Evolutionary conservation across 1,284 basidiomycete genomes (phyloP), one percentile per base, ranked within the genome.

Genomic region (Singerocomus inundabilis): DNA sequence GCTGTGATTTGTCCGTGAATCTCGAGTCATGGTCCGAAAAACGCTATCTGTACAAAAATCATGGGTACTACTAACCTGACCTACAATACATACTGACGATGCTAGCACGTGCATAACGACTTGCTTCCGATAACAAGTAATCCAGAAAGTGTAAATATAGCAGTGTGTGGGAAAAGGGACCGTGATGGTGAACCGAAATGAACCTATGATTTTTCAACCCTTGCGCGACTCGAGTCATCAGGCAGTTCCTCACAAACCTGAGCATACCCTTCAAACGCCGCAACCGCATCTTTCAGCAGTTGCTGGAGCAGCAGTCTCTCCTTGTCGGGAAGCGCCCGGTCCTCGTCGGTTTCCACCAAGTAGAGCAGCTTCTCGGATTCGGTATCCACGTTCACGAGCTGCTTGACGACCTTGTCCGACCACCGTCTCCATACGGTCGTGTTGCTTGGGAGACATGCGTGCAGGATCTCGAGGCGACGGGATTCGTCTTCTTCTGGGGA

Each of bases 371-470:
- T 15, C 16, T 34, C 3, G 7, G 44, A n/a, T 5, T 18, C 1
- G 13, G 35, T 25, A 10, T 49, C 37, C 3, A 48, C 34, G 6
- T 36, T 13, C n/a, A 52, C 15, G 24, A 61, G 36, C 16, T 63
- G 58, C 5, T 36, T 7, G 7, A 55, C 18, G 8, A 62, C 57
- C 34, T 48, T 62, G 1, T 32, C 9, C 30, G 9, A 54, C 64
- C 58, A 67, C 15, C 28, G 26, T 18, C 7, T 40, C 64, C 62
- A 65, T 15, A 63, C 54, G 6, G 15, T 7, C 3, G 58, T 64
- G 2, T 63, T 39, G 18, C 62, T 62, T 12, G 57, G 30, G 16
- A 68, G 3, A 26, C 54, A 52, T 2, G 35, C 38, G 5, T 39
- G n/a, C 30, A 65, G 54, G 15, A 55, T 41, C 29, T 24, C 38